A percentile compares a stretch with the other conserved stretches of the same genome.
Evolutionary conservation across 495 filamentous ascomycete genomes (phyloP).

Genomic region (Durotheca rogersii): DNA sequence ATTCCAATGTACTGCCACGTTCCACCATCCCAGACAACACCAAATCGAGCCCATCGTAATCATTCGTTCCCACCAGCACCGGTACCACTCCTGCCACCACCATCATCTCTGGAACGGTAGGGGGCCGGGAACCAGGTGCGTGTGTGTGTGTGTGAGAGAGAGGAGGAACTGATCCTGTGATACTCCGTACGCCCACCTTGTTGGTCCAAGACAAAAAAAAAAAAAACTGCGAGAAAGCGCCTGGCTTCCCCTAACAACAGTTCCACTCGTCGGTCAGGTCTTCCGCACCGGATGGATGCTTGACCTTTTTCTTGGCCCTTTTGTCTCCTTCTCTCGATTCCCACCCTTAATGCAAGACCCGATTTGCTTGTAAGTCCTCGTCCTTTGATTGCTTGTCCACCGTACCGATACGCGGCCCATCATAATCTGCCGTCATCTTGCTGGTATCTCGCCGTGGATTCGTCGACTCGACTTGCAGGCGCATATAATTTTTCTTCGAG

Average conservation of each 20-base stretch:
- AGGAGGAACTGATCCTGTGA: slow-evolving; percentile 21
- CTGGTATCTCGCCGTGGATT: neutral
- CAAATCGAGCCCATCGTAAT: slow-evolving; percentile 15
- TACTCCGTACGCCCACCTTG: slow-evolving; percentile 4
- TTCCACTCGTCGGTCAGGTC: slow-evolving; percentile 5
- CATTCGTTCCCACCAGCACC: slow-evolving; percentile 9
- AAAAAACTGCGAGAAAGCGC: neutral
- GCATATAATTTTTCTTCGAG: neutral
- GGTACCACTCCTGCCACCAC: slow-evolving; percentile 2
- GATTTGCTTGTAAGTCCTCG: slow-evolving; percentile 30
- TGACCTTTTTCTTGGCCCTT: slow-evolving; percentile 22
- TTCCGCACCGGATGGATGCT: slow-evolving; percentile 18
- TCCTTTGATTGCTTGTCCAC: slow-evolving; percentile 22
- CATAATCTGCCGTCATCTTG: slow-evolving; percentile 20
- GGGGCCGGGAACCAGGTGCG: slow-evolving; percentile 5
- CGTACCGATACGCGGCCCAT: slow-evolving; percentile 9
- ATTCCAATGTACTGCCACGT: slow-evolving; percentile 32
- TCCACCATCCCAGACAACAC: slow-evolving; percentile 15
- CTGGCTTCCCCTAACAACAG: neutral
- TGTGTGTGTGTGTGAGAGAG: too few species aligned
- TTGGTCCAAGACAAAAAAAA: slow-evolving; percentile 4
- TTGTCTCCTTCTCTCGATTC: slow-evolving; percentile 23
- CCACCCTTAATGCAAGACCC: slow-evolving; percentile 34
- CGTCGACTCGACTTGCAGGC: neutral
- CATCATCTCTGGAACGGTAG: slow-evolving; percentile 18